phyloP scores from a whole-genome alignment of 371 early-diverging fungal genomes.

The Mucor circinelloides region DNA sequence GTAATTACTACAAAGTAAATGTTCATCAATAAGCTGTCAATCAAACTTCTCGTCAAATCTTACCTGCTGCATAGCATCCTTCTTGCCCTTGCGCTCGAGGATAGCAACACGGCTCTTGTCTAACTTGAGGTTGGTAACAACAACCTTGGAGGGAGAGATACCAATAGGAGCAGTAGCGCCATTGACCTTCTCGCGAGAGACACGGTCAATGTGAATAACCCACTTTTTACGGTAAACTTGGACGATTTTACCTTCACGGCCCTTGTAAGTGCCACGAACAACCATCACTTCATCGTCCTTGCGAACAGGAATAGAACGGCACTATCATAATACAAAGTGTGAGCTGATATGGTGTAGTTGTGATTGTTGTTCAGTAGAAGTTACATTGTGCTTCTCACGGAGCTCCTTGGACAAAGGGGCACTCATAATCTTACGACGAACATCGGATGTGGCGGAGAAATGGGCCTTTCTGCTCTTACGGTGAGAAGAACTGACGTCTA shows the following conservation, averaged over 20 bases:
- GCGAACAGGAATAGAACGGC: constrained; percentile 94
- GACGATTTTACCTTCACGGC: constrained; percentile 95
- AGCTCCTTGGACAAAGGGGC: constrained; percentile 97
- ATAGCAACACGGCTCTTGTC: constrained; percentile 94
- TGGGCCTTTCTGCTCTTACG: constrained; percentile 98
- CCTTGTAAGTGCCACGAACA: constrained; percentile 95
- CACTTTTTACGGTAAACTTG: constrained; percentile 98
- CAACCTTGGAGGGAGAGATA: constrained; percentile 97
- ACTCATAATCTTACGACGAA: constrained; percentile 96
- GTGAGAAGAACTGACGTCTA: constrained; percentile 93
- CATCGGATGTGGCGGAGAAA: constrained; percentile 95
- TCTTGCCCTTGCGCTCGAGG: constrained; percentile 76
- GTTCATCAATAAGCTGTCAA: no score
- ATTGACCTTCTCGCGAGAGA: constrained; percentile 96
- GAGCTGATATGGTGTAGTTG: not conserved
- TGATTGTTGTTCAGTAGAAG: no score
- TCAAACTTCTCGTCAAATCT: not conserved
- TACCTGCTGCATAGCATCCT: constrained; percentile 48
- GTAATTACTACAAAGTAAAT: not conserved
- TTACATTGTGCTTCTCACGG: constrained; percentile 91
- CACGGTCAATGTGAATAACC: constrained; percentile 97
- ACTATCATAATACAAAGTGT: not conserved
- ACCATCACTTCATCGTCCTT: constrained; percentile 97
- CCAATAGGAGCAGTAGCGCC: constrained; percentile 92
- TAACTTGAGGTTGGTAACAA: constrained; percentile 92